Conservation (phyloP, 495 filamentous ascomycete species). For the Penicillium psychrofluorescens region DNA sequence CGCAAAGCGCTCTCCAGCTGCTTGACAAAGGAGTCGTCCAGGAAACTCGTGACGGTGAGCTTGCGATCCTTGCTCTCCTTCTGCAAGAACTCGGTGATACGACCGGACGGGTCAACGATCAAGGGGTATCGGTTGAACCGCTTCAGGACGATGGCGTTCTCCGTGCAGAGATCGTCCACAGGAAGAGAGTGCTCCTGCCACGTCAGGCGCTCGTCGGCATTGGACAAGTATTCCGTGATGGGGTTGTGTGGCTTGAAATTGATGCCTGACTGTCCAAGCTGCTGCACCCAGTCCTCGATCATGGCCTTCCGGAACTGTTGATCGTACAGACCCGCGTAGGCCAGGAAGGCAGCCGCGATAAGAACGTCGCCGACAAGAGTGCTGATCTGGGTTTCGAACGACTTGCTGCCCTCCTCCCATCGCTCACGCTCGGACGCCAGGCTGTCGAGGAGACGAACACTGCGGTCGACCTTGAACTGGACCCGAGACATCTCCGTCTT, state of each 20-base stretch:
- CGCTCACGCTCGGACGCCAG: constrained; percentile 84
- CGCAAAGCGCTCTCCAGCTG: constrained; percentile 92
- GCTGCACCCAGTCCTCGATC: constrained; percentile 94
- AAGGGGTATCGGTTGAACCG: constrained; percentile 97
- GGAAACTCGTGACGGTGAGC: constrained; percentile 94
- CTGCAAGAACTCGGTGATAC: constrained; percentile 89
- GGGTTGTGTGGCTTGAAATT: constrained; percentile 89
- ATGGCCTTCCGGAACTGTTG: constrained; percentile 96
- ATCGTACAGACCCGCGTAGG: constrained; percentile 97
- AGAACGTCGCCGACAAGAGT: constrained; percentile 94
- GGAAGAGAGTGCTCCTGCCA: constrained; percentile 96
- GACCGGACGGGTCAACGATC: constrained; percentile 95
- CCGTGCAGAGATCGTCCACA: constrained; percentile 97
- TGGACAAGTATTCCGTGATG: constrained; percentile 92
- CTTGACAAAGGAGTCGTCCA: constrained; percentile 96
- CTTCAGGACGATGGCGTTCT: constrained; percentile 96
- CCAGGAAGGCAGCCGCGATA: constrained; percentile 90
- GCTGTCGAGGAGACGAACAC: constrained; percentile 87
- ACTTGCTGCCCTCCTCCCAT: constrained; percentile 96
- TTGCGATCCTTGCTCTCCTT: constrained; percentile 88
- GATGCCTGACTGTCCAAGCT: constrained; percentile 84
- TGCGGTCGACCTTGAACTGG: constrained; percentile 95
- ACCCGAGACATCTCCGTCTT: constrained; percentile 94
- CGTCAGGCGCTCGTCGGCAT: constrained; percentile 84
- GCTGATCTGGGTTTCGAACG: constrained; percentile 94